Evolutionary conservation across 305 asterid species (phyloP), one percentile per base, ranked within the genome.

Genomic region (Fraxinus paxiana): DNA sequence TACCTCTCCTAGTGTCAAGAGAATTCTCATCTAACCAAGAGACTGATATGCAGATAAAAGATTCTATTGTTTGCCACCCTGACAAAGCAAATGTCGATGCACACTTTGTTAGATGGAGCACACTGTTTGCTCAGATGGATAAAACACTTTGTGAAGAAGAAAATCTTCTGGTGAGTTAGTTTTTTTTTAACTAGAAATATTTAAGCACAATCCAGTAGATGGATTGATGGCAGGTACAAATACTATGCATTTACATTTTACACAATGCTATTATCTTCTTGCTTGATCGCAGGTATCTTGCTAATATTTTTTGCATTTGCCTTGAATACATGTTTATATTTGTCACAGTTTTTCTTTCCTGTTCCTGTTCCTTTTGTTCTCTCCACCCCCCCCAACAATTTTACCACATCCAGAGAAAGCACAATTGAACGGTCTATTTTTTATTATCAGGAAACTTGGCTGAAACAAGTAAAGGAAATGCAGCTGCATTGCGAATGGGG

Each of bases 1-100:
- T 96, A 69, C 99, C 98, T 78, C 78, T 61, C 86, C 78, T 94
- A 65, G 67, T 92, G 54, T 87, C 92, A 2, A 89, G 88, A 83
- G 99, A 96, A 82, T 91, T 93, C 74, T 83, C 91, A 26, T 83
- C 92, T 54, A 81, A 82, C 81, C 84, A 75, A 77, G 92, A 91
- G 46, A 87, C 80, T 35, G 85, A 81, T 76, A 34, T 82, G 26
- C 80, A 69, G 46, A 79, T 30, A 7, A 86, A 77, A 67, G 77
- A 84, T 75, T 75, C 83, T 70, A 73, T 79, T 65, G 71, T 56
- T 76, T 38, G 86, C 81, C 87, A 33, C 80, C 73, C 85, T 7
- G 84, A 83, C 73, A 86, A 80, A 86, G 87, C 88, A 69, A 79
- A 69, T 28, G 88, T 85, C 6, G 89, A 89, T 85, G 91, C 92